Evolutionary conservation across 495 filamentous ascomycete genomes (phyloP).

Genomic region (Annulohypoxylon bovei): DNA sequence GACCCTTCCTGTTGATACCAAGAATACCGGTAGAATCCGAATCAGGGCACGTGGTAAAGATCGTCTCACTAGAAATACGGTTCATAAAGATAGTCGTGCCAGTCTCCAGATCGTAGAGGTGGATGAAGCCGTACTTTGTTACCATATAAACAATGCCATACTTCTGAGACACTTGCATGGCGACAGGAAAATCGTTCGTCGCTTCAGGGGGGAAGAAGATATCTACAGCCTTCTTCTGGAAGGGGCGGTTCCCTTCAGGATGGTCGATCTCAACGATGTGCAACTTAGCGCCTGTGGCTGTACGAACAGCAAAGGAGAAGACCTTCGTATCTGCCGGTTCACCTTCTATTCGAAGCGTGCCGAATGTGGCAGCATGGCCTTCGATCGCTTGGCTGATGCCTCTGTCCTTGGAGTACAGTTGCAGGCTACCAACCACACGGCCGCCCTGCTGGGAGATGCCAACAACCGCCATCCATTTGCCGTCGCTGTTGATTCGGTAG

Average conservation of each 20-base stretch:
- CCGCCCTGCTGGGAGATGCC: conserved; percentile 94
- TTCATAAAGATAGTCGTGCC: conserved; percentile 99
- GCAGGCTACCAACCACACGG: conserved; percentile 93
- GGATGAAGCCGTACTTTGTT: conserved; percentile 99
- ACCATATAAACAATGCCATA: conserved; percentile 97
- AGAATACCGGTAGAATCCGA: conserved; percentile 85
- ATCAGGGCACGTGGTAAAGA: conserved; percentile 92
- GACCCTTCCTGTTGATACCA: conserved; percentile 97
- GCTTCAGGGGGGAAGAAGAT: conserved; percentile 97
- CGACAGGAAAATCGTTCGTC: conserved; percentile 95
- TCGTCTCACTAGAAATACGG: conserved; percentile 98
- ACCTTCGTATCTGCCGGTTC: conserved; percentile 91
- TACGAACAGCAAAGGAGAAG: conserved; percentile 95
- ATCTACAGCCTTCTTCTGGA: conserved; percentile 94
- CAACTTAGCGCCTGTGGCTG: conserved; percentile 88
- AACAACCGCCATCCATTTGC: conserved; percentile 97
- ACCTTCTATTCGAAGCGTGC: conserved; percentile 85
- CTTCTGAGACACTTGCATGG: conserved; percentile 94
- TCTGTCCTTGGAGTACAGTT: conserved; percentile 93
- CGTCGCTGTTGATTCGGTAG: conserved; percentile 94
- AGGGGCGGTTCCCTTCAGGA: conserved; percentile 82
- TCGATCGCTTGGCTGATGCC: conserved; percentile 98
- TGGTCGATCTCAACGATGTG: conserved; percentile 99
- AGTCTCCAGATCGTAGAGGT: conserved; percentile 96
- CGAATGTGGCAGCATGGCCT: conserved; percentile 96